Percentiles rank a stretch among this genome's conserved stretches.
Evolutionary conservation across 1,284 basidiomycete genomes (phyloP).

Genomic region (Pisolithus thermaeus): DNA sequence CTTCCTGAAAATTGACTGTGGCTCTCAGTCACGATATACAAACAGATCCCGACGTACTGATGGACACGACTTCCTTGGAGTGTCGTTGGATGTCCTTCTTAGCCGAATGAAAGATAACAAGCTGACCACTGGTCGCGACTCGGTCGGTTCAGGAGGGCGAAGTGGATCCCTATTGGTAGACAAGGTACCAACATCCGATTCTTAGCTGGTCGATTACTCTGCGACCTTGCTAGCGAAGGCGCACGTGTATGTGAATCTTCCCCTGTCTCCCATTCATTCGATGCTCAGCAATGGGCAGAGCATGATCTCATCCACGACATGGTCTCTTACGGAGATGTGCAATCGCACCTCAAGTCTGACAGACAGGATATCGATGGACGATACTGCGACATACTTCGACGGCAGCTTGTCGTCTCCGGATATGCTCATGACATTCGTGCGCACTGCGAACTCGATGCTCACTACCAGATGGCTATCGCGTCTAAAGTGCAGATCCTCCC

Average conservation of each 20-base stretch:
- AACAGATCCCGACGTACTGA: slow-evolving; percentile 92
- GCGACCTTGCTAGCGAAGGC: slow-evolving; percentile 91
- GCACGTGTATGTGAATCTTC: slow-evolving; percentile 64
- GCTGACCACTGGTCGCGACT: slow-evolving; percentile 92
- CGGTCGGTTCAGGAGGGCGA: slow-evolving; percentile 84
- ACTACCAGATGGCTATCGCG: slow-evolving; percentile 94
- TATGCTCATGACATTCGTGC: slow-evolving; percentile 80
- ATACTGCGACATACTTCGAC: slow-evolving; percentile 90
- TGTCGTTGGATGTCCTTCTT: slow-evolving; percentile 86
- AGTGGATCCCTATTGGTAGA: slow-evolving; percentile 76
- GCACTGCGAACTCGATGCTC: slow-evolving; percentile 93
- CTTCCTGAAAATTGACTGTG: slow-evolving; percentile 3
- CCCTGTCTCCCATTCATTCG: not conserved
- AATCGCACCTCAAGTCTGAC: slow-evolving; percentile 80
- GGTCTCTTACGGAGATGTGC: slow-evolving; percentile 98
- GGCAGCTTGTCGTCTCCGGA: slow-evolving; percentile 75
- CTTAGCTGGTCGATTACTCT: slow-evolving; percentile 82
- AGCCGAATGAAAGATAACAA: slow-evolving; percentile 87
- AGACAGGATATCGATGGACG: slow-evolving; percentile 93
- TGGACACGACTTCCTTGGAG: slow-evolving; percentile 97
- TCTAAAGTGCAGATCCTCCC: slow-evolving; percentile 86
- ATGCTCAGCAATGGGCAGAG: slow-evolving; percentile 42
- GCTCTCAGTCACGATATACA: slow-evolving; percentile 67
- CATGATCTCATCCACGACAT: slow-evolving; percentile 94
- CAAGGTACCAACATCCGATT: slow-evolving; percentile 85